These are phyloP conservation scores for Brassica hybrid DNA, from an alignment of 441 rosid genomes.

Conservation along the genomic window DNA sequence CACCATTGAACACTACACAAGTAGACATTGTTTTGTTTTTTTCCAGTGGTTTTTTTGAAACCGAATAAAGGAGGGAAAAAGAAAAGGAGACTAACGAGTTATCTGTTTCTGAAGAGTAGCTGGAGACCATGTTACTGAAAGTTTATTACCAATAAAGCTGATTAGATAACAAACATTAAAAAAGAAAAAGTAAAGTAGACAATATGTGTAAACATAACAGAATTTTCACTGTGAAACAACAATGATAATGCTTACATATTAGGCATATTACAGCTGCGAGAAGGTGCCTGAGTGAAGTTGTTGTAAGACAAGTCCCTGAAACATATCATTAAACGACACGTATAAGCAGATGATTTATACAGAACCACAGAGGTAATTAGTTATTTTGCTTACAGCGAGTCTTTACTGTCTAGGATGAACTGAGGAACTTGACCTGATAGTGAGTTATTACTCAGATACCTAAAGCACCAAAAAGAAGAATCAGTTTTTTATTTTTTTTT, in stretches of 20 bases:
- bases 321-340: not conserved
- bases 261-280: slow-evolving; percentile 47
- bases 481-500: slow-evolving; percentile 3
- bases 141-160: not conserved
- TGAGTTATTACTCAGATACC: slow-evolving; percentile 79
- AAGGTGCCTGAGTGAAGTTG: slow-evolving; percentile 60
- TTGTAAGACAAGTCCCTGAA: slow-evolving; percentile 92
- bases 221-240: too few species aligned
- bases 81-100: slow-evolving; percentile 62
- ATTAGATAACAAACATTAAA: not conserved
- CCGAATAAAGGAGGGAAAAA: not conserved
- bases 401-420: slow-evolving; percentile 43
- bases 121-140: slow-evolving; percentile 75
- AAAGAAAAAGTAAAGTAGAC: not conserved
- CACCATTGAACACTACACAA: slow-evolving; percentile 71
- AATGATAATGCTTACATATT: slow-evolving; percentile 52
- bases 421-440: slow-evolving; percentile 62
- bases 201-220: not conserved
- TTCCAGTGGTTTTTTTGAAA: not conserved
- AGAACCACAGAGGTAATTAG: not conserved
- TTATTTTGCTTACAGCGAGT: slow-evolving; percentile 43
- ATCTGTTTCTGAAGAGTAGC: slow-evolving; percentile 45
- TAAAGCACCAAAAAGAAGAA: slow-evolving; percentile 28
- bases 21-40: not conserved
- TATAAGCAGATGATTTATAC: slow-evolving; percentile 1